Conservation (phyloP, 23 red algal genomes). For the Agarophyton chilense region DNA sequence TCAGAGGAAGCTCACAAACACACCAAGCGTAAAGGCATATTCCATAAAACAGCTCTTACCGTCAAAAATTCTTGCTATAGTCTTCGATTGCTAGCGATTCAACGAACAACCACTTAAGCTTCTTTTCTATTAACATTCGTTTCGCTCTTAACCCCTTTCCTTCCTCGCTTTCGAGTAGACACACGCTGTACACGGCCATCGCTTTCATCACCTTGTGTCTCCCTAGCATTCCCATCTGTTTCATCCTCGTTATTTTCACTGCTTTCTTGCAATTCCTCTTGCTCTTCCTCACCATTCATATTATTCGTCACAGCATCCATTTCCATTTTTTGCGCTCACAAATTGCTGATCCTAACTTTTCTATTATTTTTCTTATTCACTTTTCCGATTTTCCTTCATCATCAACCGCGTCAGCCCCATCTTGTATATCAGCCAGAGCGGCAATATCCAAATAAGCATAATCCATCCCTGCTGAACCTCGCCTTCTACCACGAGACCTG, state of each 20-base stretch:
- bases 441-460: neutral
- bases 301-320: neutral
- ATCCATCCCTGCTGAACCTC: neutral
- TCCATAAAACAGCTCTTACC: too few species aligned
- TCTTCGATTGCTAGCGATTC: conserved; percentile 24
- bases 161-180: neutral
- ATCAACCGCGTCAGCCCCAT: neutral
- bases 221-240: neutral
- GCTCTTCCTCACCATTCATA: too few species aligned
- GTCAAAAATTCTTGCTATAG: neutral
- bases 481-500: neutral
- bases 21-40: too few species aligned
- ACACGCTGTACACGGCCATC: neutral
- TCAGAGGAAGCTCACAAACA: too few species aligned
- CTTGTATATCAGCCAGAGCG: neutral
- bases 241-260: neutral
- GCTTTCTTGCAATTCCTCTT: neutral
- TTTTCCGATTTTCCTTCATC: neutral
- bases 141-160: neutral
- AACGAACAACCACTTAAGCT: neutral
- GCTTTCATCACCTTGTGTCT: neutral
- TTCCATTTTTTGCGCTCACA: too few species aligned
- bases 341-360: too few species aligned
- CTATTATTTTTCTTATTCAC: too few species aligned
- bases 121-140: neutral